Conservation (phyloP, 257 asterid genomes). For the Haberlea rhodopensis region DNA sequence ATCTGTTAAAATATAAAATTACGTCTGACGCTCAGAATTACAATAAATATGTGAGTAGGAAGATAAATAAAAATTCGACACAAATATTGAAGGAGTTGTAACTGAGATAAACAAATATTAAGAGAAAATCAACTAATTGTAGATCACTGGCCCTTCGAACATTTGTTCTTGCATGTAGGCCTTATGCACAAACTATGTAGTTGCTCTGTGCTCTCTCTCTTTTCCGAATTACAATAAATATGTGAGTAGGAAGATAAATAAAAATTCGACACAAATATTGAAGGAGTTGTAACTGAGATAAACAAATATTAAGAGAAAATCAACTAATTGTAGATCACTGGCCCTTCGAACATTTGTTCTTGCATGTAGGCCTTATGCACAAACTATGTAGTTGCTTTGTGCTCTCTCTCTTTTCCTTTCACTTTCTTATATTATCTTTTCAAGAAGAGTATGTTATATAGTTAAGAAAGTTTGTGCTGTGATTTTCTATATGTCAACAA, state of each 20-base stretch:
- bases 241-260: not conserved
- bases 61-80: not conserved
- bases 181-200: not conserved
- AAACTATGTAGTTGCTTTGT: not conserved
- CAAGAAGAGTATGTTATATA: not conserved
- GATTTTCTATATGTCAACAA: not conserved
- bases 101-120: not conserved
- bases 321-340: not conserved
- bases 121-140: not conserved
- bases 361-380: not conserved
- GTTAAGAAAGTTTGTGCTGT: not conserved
- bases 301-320: not conserved
- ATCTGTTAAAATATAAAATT: too few species aligned
- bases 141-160: not conserved
- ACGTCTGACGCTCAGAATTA: not conserved
- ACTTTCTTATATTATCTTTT: not conserved
- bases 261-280: not conserved
- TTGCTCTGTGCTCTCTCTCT: too few species aligned
- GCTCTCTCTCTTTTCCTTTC: not conserved
- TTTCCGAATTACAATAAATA: too few species aligned
- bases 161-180: not conserved
- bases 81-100: not conserved
- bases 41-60: not conserved
- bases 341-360: not conserved
- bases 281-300: not conserved